A percentile compares a stretch with the other conserved stretches of the same genome.
These are phyloP conservation scores for Solanum piurae DNA, from an alignment of 257 asterid genomes.

Conservation along the genomic window DNA sequence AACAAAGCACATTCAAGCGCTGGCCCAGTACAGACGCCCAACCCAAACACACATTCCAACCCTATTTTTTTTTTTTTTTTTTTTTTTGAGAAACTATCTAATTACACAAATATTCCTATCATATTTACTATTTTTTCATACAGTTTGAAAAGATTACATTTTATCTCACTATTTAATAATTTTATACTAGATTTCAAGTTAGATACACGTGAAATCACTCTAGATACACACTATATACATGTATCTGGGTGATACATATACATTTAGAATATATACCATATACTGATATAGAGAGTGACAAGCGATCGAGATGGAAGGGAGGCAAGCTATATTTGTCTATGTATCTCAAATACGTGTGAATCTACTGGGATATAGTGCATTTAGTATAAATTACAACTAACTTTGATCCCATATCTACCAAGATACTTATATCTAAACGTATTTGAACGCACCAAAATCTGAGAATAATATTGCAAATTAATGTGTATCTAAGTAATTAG, in stretches of 20 bases:
- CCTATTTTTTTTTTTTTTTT: rapidly evolving
- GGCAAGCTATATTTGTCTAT: not conserved
- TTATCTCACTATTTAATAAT: too few relatives aligned
- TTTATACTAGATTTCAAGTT: too few relatives aligned
- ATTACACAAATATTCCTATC: too few relatives aligned
- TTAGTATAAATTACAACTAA: not conserved
- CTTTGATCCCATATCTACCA: too few relatives aligned
- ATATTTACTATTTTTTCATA: too few relatives aligned
- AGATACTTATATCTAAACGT: not conserved
- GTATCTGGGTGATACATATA: too few relatives aligned
- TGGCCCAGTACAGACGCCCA: not conserved
- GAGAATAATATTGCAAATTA: too few relatives aligned
- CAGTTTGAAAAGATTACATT: too few relatives aligned
- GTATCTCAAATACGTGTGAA: not conserved
- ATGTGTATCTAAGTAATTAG: too few relatives aligned
- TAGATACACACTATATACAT: too few relatives aligned
- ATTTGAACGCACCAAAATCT: not conserved
- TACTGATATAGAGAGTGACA: not conserved
- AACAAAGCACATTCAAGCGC: not conserved
- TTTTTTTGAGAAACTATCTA: not conserved
- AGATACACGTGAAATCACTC: too few relatives aligned
- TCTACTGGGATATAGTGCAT: not conserved
- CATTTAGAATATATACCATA: not conserved
- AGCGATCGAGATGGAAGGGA: not conserved
- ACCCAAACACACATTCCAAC: not conserved